Evolutionary conservation across 2,329 filamentous ascomycete genomes (phyloP).

Genomic region (Talaromyces sp.): DNA sequence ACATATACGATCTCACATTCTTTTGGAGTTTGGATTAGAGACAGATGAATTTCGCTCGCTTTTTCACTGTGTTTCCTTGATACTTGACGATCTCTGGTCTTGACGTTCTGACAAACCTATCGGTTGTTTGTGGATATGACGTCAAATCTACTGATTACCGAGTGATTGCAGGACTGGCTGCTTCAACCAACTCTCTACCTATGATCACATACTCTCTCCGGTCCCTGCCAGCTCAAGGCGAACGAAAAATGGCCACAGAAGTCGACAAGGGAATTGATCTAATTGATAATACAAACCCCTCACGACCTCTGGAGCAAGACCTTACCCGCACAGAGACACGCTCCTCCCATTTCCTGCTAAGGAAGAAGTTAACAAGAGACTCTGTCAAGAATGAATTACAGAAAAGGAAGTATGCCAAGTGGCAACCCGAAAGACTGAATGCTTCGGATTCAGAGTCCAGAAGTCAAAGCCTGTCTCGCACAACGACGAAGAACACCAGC

Average conservation of each 20-base stretch:
- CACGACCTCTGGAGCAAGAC: constrained; percentile 25
- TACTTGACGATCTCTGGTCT: not conserved
- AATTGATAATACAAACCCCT: constrained; percentile 39
- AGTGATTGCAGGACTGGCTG: not conserved
- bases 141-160: not conserved
- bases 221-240: not conserved
- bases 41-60: no score
- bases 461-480: constrained; percentile 20
- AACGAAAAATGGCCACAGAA: constrained; percentile 22
- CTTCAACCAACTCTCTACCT: not conserved
- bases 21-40: no score
- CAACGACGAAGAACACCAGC: not conserved
- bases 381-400: constrained; percentile 40
- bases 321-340: constrained; percentile 23
- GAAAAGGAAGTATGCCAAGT: constrained; percentile 48
- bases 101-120: not conserved
- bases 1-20: no score
- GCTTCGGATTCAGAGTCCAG: constrained; percentile 20
- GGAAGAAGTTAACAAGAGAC: constrained; percentile 30
- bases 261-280: constrained; percentile 30
- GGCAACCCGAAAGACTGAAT: constrained; percentile 56
- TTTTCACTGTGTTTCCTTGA: not conserved
- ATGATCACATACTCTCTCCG: not conserved
- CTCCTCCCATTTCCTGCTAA: constrained; percentile 24
- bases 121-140: not conserved